Conservation (phyloP, 2,329 filamentous ascomycete genomes). For the Ascochyta viciae-villosae region DNA sequence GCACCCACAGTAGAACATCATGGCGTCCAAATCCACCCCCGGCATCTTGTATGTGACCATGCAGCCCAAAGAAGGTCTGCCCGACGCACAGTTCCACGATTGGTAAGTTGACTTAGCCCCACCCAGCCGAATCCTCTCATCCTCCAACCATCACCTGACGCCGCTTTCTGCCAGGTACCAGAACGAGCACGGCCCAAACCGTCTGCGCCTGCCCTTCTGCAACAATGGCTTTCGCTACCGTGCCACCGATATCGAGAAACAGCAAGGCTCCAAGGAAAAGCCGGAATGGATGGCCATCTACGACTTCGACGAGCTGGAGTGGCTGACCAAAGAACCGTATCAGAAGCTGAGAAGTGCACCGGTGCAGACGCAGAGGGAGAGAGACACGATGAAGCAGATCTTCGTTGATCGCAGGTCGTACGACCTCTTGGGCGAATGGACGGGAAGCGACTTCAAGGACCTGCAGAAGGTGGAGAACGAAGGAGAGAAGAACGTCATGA, state of each 20-base stretch:
- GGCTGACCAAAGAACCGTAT: slow-evolving; percentile 75
- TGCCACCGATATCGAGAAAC: slow-evolving; percentile 63
- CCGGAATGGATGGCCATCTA: slow-evolving; percentile 82
- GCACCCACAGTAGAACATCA: slow-evolving; percentile 26
- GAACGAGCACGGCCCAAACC: slow-evolving; percentile 86
- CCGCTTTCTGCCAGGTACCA: slow-evolving; percentile 67
- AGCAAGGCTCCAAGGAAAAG: slow-evolving; percentile 46
- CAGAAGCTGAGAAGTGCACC: slow-evolving; percentile 65
- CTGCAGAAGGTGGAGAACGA: slow-evolving; percentile 67
- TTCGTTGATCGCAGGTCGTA: slow-evolving; percentile 75
- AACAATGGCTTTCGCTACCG: slow-evolving; percentile 80
- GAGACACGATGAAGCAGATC: slow-evolving; percentile 68
- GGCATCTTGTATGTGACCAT: slow-evolving; percentile 88
- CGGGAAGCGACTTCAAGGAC: slow-evolving; percentile 64
- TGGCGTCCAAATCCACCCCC: slow-evolving; percentile 55
- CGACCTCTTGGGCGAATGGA: slow-evolving; percentile 66
- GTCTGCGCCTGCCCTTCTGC: slow-evolving; percentile 77
- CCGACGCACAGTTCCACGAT: slow-evolving; percentile 78
- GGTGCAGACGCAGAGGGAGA: slow-evolving; percentile 65
- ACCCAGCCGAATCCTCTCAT: slow-evolving; percentile 29
- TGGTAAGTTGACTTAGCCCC: slow-evolving; percentile 41
- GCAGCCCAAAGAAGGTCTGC: slow-evolving; percentile 73
- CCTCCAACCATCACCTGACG: slow-evolving; percentile 23
- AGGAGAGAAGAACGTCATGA: slow-evolving; percentile 62
- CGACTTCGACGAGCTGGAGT: slow-evolving; percentile 77